Evolutionary conservation across 345 rosid species (phyloP).

Genomic region (Triadica sebifera): DNA sequence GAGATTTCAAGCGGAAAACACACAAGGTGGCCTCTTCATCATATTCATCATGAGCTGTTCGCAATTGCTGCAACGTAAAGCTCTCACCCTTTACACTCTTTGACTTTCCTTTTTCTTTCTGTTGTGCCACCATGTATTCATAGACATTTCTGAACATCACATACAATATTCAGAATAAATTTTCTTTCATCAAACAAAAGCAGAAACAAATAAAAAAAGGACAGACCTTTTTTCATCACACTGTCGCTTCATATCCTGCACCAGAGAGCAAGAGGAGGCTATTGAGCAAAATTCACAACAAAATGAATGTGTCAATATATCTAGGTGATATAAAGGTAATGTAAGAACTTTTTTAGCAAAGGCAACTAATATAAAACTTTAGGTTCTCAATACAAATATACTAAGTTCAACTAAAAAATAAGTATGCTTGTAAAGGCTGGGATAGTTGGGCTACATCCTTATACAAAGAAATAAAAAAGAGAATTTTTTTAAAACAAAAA

Average conservation of each 20-base stretch:
- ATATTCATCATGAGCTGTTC: slow-evolving; percentile 68
- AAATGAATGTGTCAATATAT: not conserved
- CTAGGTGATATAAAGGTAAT: not conserved
- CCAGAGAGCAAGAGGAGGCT: slow-evolving; percentile 17
- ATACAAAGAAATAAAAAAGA: not conserved
- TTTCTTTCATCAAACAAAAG: slow-evolving; percentile 18
- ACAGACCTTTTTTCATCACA: slow-evolving; percentile 91
- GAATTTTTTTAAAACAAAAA: slow-evolving; percentile 20
- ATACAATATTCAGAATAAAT: slow-evolving; percentile 24
- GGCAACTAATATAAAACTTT: not conserved
- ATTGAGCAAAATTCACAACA: slow-evolving; percentile 17
- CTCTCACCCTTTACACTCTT: slow-evolving; percentile 73
- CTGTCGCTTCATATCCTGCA: slow-evolving; percentile 98
- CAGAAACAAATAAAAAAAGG: slow-evolving; percentile 10
- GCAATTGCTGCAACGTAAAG: slow-evolving; percentile 52
- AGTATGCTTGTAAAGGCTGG: not conserved
- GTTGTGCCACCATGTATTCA: slow-evolving; percentile 74
- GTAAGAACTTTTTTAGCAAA: not conserved
- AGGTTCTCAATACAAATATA: not conserved
- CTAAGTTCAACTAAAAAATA: not conserved
- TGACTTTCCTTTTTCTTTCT: slow-evolving; percentile 74
- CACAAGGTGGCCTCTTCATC: slow-evolving; percentile 82
- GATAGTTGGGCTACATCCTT: slow-evolving; percentile 39
- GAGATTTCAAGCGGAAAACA: slow-evolving; percentile 85
- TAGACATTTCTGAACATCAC: slow-evolving; percentile 58